A percentile compares a stretch with the other conserved stretches of the same genome.
These are phyloP conservation scores for Camptophora hylomeconis DNA, from an alignment of 2,329 filamentous ascomycete species.

Conservation along the genomic window DNA sequence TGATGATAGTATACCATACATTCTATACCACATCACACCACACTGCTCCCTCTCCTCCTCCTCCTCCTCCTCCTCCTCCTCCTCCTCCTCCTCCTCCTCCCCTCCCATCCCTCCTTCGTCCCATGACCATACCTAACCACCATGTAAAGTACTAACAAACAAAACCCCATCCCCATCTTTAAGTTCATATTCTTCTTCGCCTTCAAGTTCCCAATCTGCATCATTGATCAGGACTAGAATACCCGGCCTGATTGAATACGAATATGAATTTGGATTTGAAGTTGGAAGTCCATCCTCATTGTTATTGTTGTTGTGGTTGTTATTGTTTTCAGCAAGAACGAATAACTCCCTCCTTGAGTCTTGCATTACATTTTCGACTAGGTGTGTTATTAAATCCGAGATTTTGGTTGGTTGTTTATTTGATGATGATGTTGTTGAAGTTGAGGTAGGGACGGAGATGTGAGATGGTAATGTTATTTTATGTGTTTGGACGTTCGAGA, in stretches of 20 bases:
- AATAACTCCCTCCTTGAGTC: conserved; percentile 80
- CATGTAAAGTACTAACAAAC: conserved; percentile 93
- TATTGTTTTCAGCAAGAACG: conserved; percentile 72
- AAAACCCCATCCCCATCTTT: conserved; percentile 74
- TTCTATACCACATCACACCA: conserved; percentile 2
- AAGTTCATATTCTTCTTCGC: conserved; percentile 79
- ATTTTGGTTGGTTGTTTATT: conserved; percentile 43
- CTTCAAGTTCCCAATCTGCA: conserved; percentile 95
- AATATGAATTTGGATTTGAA: conserved; percentile 3
- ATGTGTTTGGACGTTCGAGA: conserved; percentile 68
- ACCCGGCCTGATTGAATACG: conserved; percentile 43
- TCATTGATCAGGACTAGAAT: conserved; percentile 97
- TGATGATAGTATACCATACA: too few species aligned
- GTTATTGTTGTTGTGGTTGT: conserved; percentile 56
- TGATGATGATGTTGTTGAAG: too few species aligned
- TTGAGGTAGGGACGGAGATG: too few species aligned
- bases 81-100: too few species aligned
- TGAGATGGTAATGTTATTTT: conserved; percentile 53
- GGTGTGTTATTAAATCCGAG: conserved; percentile 61
- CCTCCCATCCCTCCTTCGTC: too few species aligned
- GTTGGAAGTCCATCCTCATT: background rate
- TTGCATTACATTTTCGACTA: conserved; percentile 73
- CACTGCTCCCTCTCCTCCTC: too few species aligned
- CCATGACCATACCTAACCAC: conserved; percentile 46
- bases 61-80: too few species aligned